Conservation (phyloP, 768 basidiomycete species). For the Naganishia vaughanmartiniae region DNA sequence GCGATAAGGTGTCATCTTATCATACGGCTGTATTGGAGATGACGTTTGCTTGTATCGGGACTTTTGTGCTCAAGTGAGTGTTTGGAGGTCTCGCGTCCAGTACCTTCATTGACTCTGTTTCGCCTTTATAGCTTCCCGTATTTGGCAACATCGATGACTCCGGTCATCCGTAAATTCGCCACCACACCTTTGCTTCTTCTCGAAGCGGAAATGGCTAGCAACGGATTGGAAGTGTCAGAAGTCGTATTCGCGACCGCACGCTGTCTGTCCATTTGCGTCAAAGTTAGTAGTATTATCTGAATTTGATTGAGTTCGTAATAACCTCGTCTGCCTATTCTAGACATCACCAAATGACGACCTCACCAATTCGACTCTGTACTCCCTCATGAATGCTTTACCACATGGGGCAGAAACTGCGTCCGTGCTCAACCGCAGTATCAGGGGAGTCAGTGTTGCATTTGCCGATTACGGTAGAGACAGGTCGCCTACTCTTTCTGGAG, state of each 20-base stretch:
- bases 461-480: conserved; percentile 20
- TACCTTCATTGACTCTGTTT: background rate
- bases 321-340: conserved; percentile 52
- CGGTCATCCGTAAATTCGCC: conserved; percentile 79
- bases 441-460: conserved; percentile 7
- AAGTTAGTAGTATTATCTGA: conserved; percentile 56
- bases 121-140: conserved; percentile 67
- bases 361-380: conserved; percentile 93
- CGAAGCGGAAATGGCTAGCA: conserved; percentile 71
- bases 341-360: conserved; percentile 82
- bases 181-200: conserved; percentile 84
- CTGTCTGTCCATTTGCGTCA: conserved; percentile 83
- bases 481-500: conserved; percentile 6
- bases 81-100: background rate
- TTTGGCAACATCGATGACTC: conserved; percentile 69
- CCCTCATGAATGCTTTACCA: conserved; percentile 79
- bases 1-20: conserved; percentile 73
- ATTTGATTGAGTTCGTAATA: conserved; percentile 4
- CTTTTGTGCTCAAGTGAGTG: conserved; percentile 75
- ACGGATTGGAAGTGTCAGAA: conserved; percentile 70
- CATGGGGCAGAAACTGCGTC: conserved; percentile 17
- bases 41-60: conserved; percentile 77
- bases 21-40: conserved; percentile 86
- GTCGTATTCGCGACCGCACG: conserved; percentile 81
- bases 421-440: conserved; percentile 9